A percentile compares a stretch with the other conserved stretches of the same genome.
Evolutionary conservation across 805 yeast genomes (phyloP).

Genomic region (Cephaloascus fragrans): DNA sequence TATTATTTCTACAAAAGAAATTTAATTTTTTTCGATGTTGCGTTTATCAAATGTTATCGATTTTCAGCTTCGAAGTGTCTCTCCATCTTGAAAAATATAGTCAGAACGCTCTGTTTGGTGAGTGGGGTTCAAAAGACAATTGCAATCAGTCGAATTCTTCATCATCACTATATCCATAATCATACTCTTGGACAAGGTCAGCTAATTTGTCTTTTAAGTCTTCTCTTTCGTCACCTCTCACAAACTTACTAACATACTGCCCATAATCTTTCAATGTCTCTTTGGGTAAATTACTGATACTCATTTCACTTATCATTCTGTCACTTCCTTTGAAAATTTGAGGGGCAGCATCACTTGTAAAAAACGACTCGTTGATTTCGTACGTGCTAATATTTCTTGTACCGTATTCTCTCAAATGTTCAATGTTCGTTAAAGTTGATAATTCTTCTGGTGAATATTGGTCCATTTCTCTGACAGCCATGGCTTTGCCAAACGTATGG

Average conservation of each 20-base stretch:
- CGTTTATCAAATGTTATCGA: too few relatives aligned
- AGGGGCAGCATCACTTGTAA: conserved; percentile 2
- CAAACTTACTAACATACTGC: conserved; percentile 11
- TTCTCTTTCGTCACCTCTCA: conserved; percentile 39
- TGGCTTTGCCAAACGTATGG: background rate
- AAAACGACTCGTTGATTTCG: background rate
- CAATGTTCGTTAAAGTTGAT: background rate
- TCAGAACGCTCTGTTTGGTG: too few relatives aligned
- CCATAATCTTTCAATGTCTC: conserved; percentile 12
- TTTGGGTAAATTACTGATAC: conserved; percentile 7
- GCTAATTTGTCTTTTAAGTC: conserved; percentile 42
- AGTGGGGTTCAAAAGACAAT: too few relatives aligned
- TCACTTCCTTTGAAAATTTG: conserved; percentile 1
- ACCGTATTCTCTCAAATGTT: background rate
- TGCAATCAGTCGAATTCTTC: conserved; percentile 12
- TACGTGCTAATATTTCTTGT: background rate
- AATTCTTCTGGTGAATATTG: background rate
- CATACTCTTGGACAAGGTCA: conserved; percentile 33
- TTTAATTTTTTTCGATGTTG: background rate
- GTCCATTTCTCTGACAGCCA: background rate
- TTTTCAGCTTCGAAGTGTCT: too few relatives aligned
- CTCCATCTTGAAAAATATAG: too few relatives aligned
- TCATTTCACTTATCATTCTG: conserved; percentile 7
- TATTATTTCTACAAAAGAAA: background rate
- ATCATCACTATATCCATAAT: conserved; percentile 34